Evolutionary conservation across 75 land plant species (phyloP), one percentile per base, ranked within the genome.

Genomic region (Chamaecyparis obtusa): DNA sequence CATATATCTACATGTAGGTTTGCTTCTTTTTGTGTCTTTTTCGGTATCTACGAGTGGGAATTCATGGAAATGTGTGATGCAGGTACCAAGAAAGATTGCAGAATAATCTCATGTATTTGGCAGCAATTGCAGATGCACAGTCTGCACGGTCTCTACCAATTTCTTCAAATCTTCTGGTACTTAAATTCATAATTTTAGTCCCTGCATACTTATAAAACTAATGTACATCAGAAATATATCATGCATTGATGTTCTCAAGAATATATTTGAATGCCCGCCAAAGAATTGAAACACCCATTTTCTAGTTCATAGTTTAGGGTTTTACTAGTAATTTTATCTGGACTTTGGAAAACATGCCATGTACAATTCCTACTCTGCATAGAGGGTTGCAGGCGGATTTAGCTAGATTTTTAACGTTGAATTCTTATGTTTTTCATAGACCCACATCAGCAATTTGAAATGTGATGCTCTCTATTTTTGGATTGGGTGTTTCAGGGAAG

Each of bases 121-220:
- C 90, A 36, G 82, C 90, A 74, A 89, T 89, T 83, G 90, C 90
- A 48, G 90, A 89, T 88, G 90, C 90, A 32, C 90, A 88, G 2
- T 5, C 48, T 7, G 8, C 8, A 7, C 7, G 8, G 54, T 82
- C 90, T 60, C 86, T 84, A 74, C 35, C 54, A n/a, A 9, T 44
- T 11, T 9, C 32, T 86, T 48, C 87, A 14, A 41, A 21, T 86
- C 30, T 78, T 30, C 88, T 15, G 87, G 88, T 87, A 83, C 39
- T 85, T 5, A n/a, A 27, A 30, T 43, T 24, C 9, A 32, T 33
- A 37, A 74, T 43, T 86, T 21, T 86, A 44, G 35, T 72, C 41
- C 19, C 48, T 11, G 3, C 39, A 35, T 13, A 7, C 41, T 39
- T 39, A 39, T 39, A 39, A 19, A 36, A 37, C 3, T 30, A 15